phyloP scores from a whole-genome alignment of 495 filamentous ascomycete species.

The Chaetomium fimeti region DNA sequence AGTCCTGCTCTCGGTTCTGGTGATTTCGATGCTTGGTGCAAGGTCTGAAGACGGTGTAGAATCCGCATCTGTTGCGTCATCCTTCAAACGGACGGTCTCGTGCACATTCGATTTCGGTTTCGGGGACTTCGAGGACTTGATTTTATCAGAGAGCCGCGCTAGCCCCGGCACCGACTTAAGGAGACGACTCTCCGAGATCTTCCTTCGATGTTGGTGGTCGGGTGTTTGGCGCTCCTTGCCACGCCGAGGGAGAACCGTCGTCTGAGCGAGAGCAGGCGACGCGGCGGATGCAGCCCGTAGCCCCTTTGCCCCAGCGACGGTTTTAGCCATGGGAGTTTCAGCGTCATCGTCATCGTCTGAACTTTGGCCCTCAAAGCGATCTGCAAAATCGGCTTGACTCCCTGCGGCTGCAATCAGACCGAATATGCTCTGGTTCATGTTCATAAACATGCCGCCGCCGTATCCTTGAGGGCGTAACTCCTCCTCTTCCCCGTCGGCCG shows the following conservation, averaged over 20 bases:
- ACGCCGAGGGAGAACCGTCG: conserved; percentile 36
- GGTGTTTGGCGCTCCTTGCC: conserved; percentile 24
- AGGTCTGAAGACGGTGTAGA: conserved; percentile 14
- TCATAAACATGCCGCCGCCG: conserved; percentile 52
- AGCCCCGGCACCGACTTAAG: conserved; percentile 59
- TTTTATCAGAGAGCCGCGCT: conserved; percentile 37
- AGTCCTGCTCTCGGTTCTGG: conserved; percentile 38
- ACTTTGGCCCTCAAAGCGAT: conserved; percentile 74
- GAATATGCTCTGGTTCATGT: conserved; percentile 94
- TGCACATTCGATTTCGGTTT: conserved; percentile 32
- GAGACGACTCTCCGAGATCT: conserved; percentile 60
- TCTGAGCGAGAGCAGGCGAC: conserved; percentile 34
- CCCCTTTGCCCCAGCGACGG: conserved; percentile 27
- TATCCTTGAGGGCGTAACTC: conserved; percentile 63
- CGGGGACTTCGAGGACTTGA: conserved; percentile 40
- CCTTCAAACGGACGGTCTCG: conserved; percentile 22
- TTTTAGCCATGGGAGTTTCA: conserved; percentile 35
- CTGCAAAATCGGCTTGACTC: conserved; percentile 72
- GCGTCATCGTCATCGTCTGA: conserved; percentile 66
- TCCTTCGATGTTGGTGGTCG: conserved; percentile 50
- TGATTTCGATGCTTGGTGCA: conserved; percentile 35
- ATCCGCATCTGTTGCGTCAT: conserved; percentile 5
- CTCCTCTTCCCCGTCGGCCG: conserved; percentile 60
- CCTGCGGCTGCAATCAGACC: conserved; percentile 91
- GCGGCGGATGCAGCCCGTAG: conserved; percentile 17